Base-by-base conservation (phyloP, 768 basidiomycete genomes). In the Artomyces pyxidatus region DNA sequence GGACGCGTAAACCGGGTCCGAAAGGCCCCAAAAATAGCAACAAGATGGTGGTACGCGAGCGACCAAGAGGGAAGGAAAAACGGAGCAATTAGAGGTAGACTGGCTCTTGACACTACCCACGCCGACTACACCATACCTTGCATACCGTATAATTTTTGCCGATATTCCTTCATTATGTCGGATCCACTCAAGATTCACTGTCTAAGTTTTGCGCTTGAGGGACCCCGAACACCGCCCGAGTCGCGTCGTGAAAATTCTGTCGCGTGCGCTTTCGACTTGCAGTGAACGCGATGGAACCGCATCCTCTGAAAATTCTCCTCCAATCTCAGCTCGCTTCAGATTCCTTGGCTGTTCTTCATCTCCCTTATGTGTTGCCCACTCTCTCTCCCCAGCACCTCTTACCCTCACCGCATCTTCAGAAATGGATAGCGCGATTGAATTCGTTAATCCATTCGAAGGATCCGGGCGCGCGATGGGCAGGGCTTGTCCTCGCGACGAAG, bases 1-100 rank as follows among this genome's bases (percentile, higher is more conserved):
- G 95, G 50, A 99, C 95, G 48, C 83, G 95, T 60, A 86, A 91
- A 63, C 88, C 92, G 14, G 91, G 91, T 40, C 88, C 86, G 50
- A 90, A 87, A 61, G 91, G 89, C 19, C 88, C 88, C 45, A 89
- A 89, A 74, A 81, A 81, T 64, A 84, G 86, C 59, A 92, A 92
- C 73, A 89, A 85, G 74, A 78, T 88, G 80, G 91, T 94, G 48
- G 68, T 94, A 59, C 79, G 80, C 51, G 88, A 93, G 68, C 75
- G 91, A 37, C 89, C 91, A 41, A 73, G 90, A 57, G 89, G 90
- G 22, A 72, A 71, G 55, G 75, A 76, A 55, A 78, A 72, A 68
- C 57, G 63, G 45, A 58, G 49, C 38, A 52, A 53, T 52, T 58
- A 38, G 22, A 47, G n/a, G n/a, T n/a, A n/a, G n/a, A n/a, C n/a